These are phyloP conservation scores for Lasiosphaeria miniovina DNA, from an alignment of 495 filamentous ascomycete species.

Conservation along the genomic window DNA sequence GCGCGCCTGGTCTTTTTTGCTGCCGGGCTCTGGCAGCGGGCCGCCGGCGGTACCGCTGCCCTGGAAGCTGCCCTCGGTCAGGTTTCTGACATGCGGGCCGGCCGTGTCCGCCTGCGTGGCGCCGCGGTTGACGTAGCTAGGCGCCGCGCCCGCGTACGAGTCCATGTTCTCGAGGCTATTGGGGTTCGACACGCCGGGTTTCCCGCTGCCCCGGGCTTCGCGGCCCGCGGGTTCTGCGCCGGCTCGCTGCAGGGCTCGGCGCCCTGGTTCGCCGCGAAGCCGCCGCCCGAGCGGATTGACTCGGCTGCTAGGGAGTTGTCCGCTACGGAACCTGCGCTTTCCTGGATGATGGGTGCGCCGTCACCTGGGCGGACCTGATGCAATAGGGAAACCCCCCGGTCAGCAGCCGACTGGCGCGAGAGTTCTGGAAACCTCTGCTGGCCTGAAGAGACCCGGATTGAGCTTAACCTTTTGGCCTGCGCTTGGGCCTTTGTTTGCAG, in stretches of 20 bases:
- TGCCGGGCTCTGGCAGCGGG: slow-evolving; percentile 35
- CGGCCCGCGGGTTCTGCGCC: slow-evolving; percentile 9
- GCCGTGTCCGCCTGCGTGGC: slow-evolving; percentile 9
- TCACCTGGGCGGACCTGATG: slow-evolving; percentile 11
- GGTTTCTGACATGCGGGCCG: slow-evolving; percentile 41
- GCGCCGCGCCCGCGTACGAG: slow-evolving; percentile 29
- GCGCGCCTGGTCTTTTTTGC: slow-evolving; percentile 35
- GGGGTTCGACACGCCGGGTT: neutral
- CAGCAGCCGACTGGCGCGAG: too few relatives aligned
- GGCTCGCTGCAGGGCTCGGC: slow-evolving; percentile 12
- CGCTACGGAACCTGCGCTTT: slow-evolving; percentile 32
- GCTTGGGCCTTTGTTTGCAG: slow-evolving; percentile 16
- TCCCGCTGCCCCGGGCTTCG: slow-evolving; percentile 2
- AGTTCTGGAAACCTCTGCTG: too few relatives aligned
- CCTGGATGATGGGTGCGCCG: slow-evolving; percentile 28
- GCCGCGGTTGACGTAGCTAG: slow-evolving; percentile 28
- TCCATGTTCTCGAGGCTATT: slow-evolving; percentile 7
- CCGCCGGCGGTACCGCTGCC: slow-evolving; percentile 33
- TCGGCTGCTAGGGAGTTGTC: slow-evolving; percentile 40
- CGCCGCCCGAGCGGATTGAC: slow-evolving; percentile 24
- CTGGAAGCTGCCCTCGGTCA: slow-evolving; percentile 34
- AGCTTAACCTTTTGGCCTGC: slow-evolving; percentile 20
- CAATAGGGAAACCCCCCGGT: too few relatives aligned
- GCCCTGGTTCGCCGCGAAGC: slow-evolving; percentile 24
- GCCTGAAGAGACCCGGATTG: too few relatives aligned